A percentile compares a stretch with the other conserved stretches of the same genome.
Conservation (phyloP, 768 basidiomycete genomes). For the Suillus plorans region DNA sequence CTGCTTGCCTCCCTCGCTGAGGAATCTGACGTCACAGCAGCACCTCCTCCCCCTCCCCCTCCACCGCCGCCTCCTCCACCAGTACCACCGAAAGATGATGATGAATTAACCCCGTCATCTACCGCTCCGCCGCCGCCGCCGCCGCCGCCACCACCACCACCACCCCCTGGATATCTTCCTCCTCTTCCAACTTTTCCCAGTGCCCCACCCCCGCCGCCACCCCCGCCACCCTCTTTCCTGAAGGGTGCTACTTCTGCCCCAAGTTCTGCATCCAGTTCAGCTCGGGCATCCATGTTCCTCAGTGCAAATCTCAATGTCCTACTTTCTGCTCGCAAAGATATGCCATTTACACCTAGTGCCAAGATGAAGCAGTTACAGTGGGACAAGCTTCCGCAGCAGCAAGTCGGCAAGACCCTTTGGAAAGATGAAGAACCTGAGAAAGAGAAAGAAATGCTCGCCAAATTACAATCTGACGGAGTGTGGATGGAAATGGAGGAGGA, state of each 20-base stretch:
- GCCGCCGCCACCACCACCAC: constrained; percentile 38
- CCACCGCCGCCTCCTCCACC: constrained; percentile 22
- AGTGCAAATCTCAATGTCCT: constrained; percentile 58
- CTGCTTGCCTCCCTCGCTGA: constrained; percentile 41
- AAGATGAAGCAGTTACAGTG: constrained; percentile 99
- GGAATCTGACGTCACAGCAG: constrained; percentile 28
- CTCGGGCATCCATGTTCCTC: constrained; percentile 59
- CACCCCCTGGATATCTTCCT: constrained; percentile 30
- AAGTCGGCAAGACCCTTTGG: constrained; percentile 86
- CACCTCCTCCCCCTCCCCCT: constrained; percentile 25
- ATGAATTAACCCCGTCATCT: constrained; percentile 25
- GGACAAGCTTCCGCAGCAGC: constrained; percentile 94
- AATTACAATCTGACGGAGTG: constrained; percentile 81
- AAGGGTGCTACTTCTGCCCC: constrained; percentile 33
- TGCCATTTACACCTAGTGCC: constrained; percentile 77
- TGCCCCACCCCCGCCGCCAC: constrained; percentile 31
- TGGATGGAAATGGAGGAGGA: constrained; percentile 98
- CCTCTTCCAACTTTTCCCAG: constrained; percentile 26
- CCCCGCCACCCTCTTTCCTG: constrained; percentile 33
- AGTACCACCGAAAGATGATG: constrained; percentile 17
- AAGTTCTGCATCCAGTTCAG: constrained; percentile 43
- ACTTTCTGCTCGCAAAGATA: constrained; percentile 74
- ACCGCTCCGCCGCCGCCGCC: constrained; percentile 30
- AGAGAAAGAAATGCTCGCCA: constrained; percentile 79
- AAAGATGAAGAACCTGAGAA: constrained; percentile 61